Evolutionary conservation across 805 yeast species (phyloP).

Genomic region (Grigorovia humatica): DNA sequence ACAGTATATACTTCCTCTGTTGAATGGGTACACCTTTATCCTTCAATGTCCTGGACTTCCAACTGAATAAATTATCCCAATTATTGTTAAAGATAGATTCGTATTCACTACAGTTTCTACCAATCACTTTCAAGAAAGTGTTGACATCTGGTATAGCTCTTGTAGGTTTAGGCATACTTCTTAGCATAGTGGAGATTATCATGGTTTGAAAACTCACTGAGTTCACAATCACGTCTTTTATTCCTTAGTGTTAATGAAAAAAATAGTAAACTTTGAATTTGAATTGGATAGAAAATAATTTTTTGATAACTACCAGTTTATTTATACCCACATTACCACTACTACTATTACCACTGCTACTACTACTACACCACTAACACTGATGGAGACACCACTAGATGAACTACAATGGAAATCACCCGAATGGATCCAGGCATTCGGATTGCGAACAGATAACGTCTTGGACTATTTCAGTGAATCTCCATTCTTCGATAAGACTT

Average conservation of each 20-base stretch:
- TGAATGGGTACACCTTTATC: conserved; percentile 66
- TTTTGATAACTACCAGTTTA: no score
- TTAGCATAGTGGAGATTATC: not conserved
- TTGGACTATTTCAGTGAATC: conserved; percentile 88
- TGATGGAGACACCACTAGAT: conserved; percentile 39
- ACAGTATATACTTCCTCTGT: conserved; percentile 61
- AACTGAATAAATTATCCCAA: conserved; percentile 57
- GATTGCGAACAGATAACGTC: conserved; percentile 80
- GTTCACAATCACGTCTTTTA: no score
- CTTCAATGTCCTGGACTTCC: conserved; percentile 49
- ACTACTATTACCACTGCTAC: no score
- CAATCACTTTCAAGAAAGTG: conserved; percentile 67
- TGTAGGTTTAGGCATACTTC: conserved; percentile 40
- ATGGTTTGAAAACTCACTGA: not conserved
- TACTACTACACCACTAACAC: no score
- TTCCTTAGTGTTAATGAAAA: no score
- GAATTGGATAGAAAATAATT: not conserved
- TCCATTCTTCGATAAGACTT: conserved; percentile 89
- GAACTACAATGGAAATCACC: conserved; percentile 97
- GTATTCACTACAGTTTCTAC: conserved; percentile 62
- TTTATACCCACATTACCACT: no score
- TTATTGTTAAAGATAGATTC: conserved; percentile 57
- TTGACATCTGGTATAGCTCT: conserved; percentile 53
- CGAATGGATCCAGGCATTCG: conserved; percentile 89
- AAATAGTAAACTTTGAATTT: no score